Conservation (phyloP, 1,284 basidiomycete species). For the Wallemia ichthyophaga region DNA sequence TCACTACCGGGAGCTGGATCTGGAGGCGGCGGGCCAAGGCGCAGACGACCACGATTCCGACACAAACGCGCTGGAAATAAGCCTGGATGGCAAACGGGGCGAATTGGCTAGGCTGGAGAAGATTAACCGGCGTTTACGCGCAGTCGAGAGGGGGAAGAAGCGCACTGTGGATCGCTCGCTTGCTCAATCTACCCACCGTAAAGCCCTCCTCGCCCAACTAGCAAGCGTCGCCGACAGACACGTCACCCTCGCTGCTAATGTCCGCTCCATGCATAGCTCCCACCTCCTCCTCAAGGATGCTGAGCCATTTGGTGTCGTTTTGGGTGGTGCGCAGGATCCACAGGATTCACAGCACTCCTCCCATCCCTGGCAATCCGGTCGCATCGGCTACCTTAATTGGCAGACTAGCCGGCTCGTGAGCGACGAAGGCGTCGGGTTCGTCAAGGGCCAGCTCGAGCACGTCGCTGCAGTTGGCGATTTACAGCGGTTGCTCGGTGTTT, state of each 20-base stretch:
- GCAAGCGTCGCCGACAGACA: no score
- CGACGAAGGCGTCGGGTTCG: background rate
- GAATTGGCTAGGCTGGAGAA: no score
- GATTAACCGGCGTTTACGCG: no score
- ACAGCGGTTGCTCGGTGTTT: background rate
- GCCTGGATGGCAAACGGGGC: no score
- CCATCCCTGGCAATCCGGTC: background rate
- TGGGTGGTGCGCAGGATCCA: no score
- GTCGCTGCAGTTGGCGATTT: background rate
- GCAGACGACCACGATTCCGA: no score
- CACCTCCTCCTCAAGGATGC: background rate
- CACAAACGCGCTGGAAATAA: background rate
- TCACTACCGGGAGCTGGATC: background rate
- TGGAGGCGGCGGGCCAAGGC: background rate
- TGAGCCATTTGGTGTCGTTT: background rate
- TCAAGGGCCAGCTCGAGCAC: background rate
- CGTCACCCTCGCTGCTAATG: no score
- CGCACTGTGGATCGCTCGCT: no score
- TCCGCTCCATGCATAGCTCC: no score
- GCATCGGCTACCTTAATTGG: background rate
- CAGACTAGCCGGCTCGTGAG: background rate
- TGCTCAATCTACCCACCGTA: no score
- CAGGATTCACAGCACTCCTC: background rate
- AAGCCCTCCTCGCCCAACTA: no score
- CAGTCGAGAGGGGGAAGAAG: no score